A percentile compares a stretch with the other conserved stretches of the same genome.
These are phyloP conservation scores for Fallopia convolvulus DNA, from an alignment of 148 eudicot genomes.

Conservation along the genomic window DNA sequence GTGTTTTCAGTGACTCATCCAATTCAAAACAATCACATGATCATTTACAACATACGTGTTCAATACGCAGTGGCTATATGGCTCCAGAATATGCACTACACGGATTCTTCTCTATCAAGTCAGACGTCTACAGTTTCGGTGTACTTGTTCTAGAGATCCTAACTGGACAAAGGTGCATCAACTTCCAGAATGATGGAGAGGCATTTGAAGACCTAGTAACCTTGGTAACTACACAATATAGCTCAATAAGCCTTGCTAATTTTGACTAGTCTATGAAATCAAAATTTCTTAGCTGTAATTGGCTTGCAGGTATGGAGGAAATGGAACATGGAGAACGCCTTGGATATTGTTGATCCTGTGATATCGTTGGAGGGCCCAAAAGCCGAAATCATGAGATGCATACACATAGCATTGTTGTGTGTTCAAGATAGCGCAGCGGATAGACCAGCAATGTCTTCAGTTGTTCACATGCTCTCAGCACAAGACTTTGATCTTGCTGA, in stretches of 20 bases:
- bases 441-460: conserved; percentile 27
- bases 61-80: conserved; percentile 48
- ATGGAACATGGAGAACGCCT: conserved; percentile 14
- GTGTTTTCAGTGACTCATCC: neutral
- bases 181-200: neutral
- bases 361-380: neutral
- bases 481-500: neutral
- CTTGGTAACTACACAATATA: conserved; percentile 22
- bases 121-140: conserved; percentile 55
- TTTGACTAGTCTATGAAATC: neutral
- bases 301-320: conserved; percentile 26
- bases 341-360: conserved; percentile 18
- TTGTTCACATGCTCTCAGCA: conserved; percentile 26
- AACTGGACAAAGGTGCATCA: conserved; percentile 21
- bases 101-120: conserved; percentile 34
- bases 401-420: conserved; percentile 30
- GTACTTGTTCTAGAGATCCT: conserved; percentile 42
- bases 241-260: neutral
- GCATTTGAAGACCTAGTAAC: conserved; percentile 22
- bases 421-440: conserved; percentile 29
- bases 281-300: neutral
- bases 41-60: neutral
- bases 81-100: conserved; percentile 43
- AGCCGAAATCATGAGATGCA: conserved; percentile 18
- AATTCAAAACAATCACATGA: neutral